phyloP scores from a whole-genome alignment of 2,329 filamentous ascomycete genomes.

The Dothistroma septosporum region DNA sequence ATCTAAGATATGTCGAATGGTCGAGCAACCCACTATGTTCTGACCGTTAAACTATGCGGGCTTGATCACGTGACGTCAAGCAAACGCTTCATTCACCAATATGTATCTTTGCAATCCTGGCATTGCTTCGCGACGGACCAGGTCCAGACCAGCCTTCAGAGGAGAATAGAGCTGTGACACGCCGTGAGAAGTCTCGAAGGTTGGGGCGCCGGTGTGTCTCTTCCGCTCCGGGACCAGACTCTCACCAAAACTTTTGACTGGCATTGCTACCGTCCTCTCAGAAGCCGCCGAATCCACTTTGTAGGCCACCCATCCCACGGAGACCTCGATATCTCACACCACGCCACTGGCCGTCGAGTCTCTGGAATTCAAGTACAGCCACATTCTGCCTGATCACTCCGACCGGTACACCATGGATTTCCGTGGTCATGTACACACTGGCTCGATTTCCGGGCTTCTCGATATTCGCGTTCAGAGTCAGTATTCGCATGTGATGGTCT shows the following conservation, averaged over 20 bases:
- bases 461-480: not conserved
- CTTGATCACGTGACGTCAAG: not conserved
- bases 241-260: too few species aligned
- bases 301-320: not conserved
- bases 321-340: not conserved
- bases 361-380: not conserved
- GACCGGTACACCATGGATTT: not conserved
- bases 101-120: not conserved
- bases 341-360: not conserved
- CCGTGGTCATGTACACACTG: not conserved
- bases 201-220: too few species aligned
- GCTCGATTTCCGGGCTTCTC: not conserved
- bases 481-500: not conserved
- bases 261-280: not conserved
- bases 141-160: not conserved
- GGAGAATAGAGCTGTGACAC: not conserved
- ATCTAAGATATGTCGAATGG: too few species aligned
- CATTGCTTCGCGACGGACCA: not conserved
- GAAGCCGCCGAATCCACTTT: not conserved
- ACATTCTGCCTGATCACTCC: not conserved
- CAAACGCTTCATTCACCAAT: not conserved
- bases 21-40: slow-evolving; percentile 4
- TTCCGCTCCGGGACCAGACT: too few species aligned
- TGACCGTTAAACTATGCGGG: slow-evolving; percentile 5
- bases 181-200: too few species aligned